phyloP scores from a whole-genome alignment of 257 asterid species.

The Paulownia fortunei region DNA sequence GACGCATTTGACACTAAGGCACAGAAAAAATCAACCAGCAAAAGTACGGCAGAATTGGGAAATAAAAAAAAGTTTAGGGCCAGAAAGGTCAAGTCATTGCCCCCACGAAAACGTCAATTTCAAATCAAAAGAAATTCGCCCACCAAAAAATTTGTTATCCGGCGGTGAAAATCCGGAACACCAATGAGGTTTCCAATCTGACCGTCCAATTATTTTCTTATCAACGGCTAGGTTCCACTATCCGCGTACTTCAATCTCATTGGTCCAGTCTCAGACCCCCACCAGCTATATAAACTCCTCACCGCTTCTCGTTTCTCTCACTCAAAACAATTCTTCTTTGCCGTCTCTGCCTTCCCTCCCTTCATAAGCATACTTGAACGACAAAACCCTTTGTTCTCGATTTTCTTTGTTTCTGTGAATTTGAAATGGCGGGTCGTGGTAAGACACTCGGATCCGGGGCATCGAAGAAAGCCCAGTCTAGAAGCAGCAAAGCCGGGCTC shows the following conservation, averaged over 20 bases:
- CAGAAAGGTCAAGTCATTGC: not conserved
- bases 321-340: not conserved
- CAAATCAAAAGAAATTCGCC: not conserved
- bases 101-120: not conserved
- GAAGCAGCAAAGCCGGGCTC: conserved; percentile 61
- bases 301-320: not conserved
- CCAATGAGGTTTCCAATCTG: not conserved
- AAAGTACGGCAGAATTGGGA: not conserved
- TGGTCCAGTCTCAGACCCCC: conserved; percentile 6
- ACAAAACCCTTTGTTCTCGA: too few relatives aligned
- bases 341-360: not conserved
- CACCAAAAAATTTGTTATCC: not conserved
- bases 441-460: conserved; percentile 59
- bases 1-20: not conserved
- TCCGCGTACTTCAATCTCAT: conserved; percentile 35
- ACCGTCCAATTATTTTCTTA: conserved; percentile 25
- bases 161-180: conserved; percentile 11
- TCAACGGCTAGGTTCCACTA: conserved; percentile 35
- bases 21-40: not conserved
- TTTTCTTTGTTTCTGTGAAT: not conserved
- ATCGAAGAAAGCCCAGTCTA: conserved; percentile 50
- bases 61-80: not conserved
- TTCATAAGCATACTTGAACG: not conserved
- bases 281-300: conserved; percentile 33
- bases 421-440: conserved; percentile 51